phyloP scores from a whole-genome alignment of 192 early-diverging fungal genomes.

The Coemansia sp. region DNA sequence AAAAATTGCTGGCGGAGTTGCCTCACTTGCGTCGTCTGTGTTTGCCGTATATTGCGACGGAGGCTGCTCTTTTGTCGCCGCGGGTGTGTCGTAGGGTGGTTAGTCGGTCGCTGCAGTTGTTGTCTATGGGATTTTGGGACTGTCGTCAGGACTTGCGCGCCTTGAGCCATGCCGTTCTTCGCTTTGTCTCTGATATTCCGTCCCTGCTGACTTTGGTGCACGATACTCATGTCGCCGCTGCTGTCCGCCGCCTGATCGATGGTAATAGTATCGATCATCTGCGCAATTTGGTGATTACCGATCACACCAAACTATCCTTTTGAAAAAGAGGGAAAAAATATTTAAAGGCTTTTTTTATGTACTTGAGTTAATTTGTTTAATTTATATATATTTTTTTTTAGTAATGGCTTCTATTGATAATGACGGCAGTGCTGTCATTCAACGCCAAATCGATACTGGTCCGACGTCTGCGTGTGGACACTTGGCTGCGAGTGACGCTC shows the following conservation, averaged over 20 bases:
- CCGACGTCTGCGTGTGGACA: conserved; percentile 18
- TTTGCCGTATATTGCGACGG: conserved; percentile 11
- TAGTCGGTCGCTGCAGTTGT: conserved; percentile 10
- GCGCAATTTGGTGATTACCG: conserved; percentile 15
- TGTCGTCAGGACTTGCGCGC: conserved; percentile 12
- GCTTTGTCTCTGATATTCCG: neutral
- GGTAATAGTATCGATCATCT: neutral
- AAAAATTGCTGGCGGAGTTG: neutral
- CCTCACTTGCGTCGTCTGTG: conserved; percentile 9
- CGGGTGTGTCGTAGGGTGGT: neutral
- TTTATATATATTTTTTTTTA: neutral
- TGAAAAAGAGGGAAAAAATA: neutral
- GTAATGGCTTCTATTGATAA: conserved; percentile 43
- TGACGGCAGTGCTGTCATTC: conserved; percentile 67
- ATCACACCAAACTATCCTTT: neutral
- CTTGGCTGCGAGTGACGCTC: conserved; percentile 38
- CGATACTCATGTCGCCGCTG: conserved; percentile 8
- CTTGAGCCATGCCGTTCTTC: conserved; percentile 6
- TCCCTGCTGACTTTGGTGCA: conserved; percentile 2
- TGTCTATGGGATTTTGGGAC: conserved; percentile 30
- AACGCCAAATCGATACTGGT: conserved; percentile 45
- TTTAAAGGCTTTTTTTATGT: conserved; percentile 2
- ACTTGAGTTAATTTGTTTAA: neutral
- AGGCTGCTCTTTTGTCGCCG: neutral
- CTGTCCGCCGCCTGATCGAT: neutral